Evolutionary conservation across 2,329 filamentous ascomycete species (phyloP), one percentile per base, ranked within the genome.

Genomic region (Camillea tinctor): DNA sequence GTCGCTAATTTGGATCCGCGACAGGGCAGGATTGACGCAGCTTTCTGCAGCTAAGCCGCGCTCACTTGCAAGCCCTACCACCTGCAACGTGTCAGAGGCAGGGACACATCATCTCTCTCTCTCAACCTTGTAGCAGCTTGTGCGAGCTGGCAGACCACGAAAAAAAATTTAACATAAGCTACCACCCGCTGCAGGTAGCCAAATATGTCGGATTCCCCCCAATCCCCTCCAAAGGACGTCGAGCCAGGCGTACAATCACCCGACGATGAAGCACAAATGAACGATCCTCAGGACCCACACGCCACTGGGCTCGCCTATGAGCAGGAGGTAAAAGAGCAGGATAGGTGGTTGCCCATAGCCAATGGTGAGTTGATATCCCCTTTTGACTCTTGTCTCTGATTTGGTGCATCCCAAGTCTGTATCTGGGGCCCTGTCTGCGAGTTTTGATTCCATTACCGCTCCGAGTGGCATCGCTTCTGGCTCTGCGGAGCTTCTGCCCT

Each of bases 291-390:
- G 79, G 89, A 91, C 81, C 85, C 87, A 88, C 89, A 92, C 82
- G 83, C 84, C 77, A 84, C 84, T 78, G 89, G 85, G 77, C 84
- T 90, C 79, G 88, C 82, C 79, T 92, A 92, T 76, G 94, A 98
- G 82, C 97, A 97, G 77, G 94, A 98, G 81, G 94, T 98, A 79
- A 98, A 98, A 85, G 95, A 99, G 81, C 95, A 99, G 81, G 95
- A 99, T 81, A 85, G 95, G 84, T 99, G 95, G 95, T 87, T 99
- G 77, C 95, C 95, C 77, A 99, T 99, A 86, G 95, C 95, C 81
- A 99, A 99, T 93, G 95, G 95, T 99, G 86, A 86, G 95, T 71
- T 95, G 79, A 71, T 68, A 67, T 67, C 71, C 67, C 69, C 68
- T 71, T 66, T 66, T 63, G 67, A 69, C 68, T 68, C 66, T 67